Conservation (phyloP, 2,329 filamentous ascomycete species). For the Gnomoniopsis sp. region DNA sequence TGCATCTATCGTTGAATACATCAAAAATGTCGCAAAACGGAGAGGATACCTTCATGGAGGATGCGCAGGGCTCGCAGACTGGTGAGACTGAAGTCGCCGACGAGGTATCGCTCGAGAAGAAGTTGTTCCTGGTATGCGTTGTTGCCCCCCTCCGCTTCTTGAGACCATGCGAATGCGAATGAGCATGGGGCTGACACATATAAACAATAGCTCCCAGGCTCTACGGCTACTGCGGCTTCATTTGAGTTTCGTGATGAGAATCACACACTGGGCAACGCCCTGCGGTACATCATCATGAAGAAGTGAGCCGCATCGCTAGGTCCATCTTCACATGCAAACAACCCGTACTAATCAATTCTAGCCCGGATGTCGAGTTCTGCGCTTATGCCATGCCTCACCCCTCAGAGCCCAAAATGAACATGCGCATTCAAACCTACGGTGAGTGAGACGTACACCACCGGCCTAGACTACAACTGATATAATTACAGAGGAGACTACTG, state of each 20-base stretch:
- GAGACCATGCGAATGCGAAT: not conserved
- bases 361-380: slow-evolving; percentile 95
- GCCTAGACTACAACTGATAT: not conserved
- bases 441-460: slow-evolving; percentile 30
- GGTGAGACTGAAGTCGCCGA: slow-evolving; percentile 29
- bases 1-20: not conserved
- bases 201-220: slow-evolving; percentile 68
- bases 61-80: slow-evolving; percentile 37
- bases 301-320: slow-evolving; percentile 61
- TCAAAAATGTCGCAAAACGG: slow-evolving; percentile 14
- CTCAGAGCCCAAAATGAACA: slow-evolving; percentile 93
- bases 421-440: slow-evolving; percentile 97
- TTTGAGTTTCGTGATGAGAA: slow-evolving; percentile 94
- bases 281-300: slow-evolving; percentile 97
- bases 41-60: slow-evolving; percentile 39
- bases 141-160: not conserved
- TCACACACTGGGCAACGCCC: slow-evolving; percentile 90
- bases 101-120: slow-evolving; percentile 29
- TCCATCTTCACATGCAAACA: not conserved
- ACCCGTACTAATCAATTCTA: slow-evolving; percentile 35
- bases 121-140: slow-evolving; percentile 17
- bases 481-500: slow-evolving; percentile 67
- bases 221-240: slow-evolving; percentile 82
- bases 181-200: slow-evolving; percentile 2
- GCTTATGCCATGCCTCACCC: slow-evolving; percentile 97